Evolutionary conservation across 2,329 filamentous ascomycete species (phyloP).

Genomic region (Rhytidhysteron rufulum): DNA sequence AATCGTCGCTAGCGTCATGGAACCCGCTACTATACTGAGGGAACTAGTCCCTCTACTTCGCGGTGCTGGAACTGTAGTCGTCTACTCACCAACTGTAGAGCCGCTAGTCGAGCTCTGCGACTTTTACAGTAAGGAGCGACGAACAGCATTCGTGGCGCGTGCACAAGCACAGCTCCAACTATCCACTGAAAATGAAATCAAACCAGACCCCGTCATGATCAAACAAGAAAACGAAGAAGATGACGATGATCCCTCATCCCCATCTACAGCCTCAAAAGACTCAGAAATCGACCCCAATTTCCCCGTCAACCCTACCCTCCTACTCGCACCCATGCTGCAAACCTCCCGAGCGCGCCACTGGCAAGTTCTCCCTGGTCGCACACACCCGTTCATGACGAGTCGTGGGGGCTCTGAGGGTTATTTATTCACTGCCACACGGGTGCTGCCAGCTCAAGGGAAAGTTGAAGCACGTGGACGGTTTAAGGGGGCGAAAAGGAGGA

Average conservation of each 20-base stretch:
- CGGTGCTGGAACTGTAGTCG: slow-evolving; percentile 78
- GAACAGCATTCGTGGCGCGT: slow-evolving; percentile 59
- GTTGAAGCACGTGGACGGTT: slow-evolving; percentile 80
- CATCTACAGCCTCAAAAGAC: background rate
- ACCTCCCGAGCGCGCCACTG: slow-evolving; percentile 73
- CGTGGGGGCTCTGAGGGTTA: slow-evolving; percentile 87
- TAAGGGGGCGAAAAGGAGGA: slow-evolving; percentile 61
- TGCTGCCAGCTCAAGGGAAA: slow-evolving; percentile 72
- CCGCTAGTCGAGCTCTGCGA: slow-evolving; percentile 74
- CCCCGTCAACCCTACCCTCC: slow-evolving; percentile 77
- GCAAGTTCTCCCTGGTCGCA: slow-evolving; percentile 89
- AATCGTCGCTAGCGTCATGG: slow-evolving; percentile 77
- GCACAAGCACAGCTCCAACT: slow-evolving; percentile 36
- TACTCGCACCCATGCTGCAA: slow-evolving; percentile 77
- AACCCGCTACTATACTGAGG: slow-evolving; percentile 70
- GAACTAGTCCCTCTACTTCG: slow-evolving; percentile 74
- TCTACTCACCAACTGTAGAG: slow-evolving; percentile 80
- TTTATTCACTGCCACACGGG: slow-evolving; percentile 77
- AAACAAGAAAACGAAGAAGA: slow-evolving; percentile 9
- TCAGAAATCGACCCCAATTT: slow-evolving; percentile 63
- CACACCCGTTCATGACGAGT: slow-evolving; percentile 90
- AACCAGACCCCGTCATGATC: slow-evolving; percentile 11
- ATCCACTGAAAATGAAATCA: slow-evolving; percentile 14
- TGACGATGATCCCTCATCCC: slow-evolving; percentile 6
- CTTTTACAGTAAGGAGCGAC: slow-evolving; percentile 74